These are phyloP conservation scores for Triticum turgidum DNA, from an alignment of 176 grass and related monocot species.

Conservation along the genomic window DNA sequence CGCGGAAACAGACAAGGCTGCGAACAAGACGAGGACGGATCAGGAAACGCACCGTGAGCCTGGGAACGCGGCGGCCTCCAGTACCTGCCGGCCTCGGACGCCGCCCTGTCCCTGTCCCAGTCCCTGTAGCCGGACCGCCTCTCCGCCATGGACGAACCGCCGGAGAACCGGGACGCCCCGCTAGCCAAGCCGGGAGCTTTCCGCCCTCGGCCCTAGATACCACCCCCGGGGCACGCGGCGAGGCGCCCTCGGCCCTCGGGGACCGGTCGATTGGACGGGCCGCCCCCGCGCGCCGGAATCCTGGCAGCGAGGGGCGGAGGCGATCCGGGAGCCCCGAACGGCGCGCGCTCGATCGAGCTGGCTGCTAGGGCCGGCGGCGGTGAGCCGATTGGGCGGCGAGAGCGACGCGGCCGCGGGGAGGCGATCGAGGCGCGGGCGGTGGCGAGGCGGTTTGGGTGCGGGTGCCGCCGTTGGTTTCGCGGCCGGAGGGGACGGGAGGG, in stretches of 20 bases:
- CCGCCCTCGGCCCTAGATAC: not conserved
- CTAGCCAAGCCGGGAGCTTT: not conserved
- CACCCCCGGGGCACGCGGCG: not conserved
- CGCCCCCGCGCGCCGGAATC: not conserved
- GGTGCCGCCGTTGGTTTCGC: constrained; percentile 50
- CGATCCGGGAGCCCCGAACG: not conserved
- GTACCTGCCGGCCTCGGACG: constrained; percentile 3
- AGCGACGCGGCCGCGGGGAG: not conserved
- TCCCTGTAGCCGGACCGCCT: constrained; percentile 39
- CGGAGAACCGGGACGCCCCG: not conserved
- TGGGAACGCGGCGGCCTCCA: constrained; percentile 40
- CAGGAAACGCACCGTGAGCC: constrained; percentile 37
- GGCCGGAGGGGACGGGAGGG: not conserved
- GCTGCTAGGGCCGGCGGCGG: not conserved
- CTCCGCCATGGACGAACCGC: constrained; percentile 43
- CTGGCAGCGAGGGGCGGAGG: not conserved
- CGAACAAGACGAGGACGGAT: not conserved
- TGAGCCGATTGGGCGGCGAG: not conserved
- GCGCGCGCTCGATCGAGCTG: constrained; percentile 4
- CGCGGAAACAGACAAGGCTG: not conserved
- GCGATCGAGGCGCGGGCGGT: not conserved
- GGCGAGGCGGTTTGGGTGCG: constrained; percentile 22
- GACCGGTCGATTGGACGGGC: not conserved
- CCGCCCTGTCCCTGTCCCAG: not conserved
- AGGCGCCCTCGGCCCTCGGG: not conserved